Conservation (phyloP, 768 basidiomycete genomes). For the Antrodiella citrinella region DNA sequence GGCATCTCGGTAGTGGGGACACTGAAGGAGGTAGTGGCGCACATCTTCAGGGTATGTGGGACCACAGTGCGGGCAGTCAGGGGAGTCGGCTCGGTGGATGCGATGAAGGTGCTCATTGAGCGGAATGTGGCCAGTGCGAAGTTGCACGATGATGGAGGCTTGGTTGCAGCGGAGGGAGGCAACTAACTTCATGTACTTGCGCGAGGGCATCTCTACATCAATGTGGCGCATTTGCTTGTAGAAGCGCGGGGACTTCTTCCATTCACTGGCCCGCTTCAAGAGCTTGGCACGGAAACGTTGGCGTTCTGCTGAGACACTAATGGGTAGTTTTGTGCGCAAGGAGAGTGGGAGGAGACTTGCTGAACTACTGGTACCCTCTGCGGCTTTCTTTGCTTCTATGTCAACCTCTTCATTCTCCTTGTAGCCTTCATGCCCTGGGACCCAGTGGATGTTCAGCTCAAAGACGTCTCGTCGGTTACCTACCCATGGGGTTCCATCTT, state of each 20-base stretch:
- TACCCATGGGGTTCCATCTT: background rate
- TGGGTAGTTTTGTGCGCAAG: background rate
- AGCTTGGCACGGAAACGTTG: background rate
- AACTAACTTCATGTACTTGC: background rate
- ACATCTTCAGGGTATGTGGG: too few species aligned
- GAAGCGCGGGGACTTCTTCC: background rate
- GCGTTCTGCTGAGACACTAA: background rate
- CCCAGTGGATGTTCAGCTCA: conserved; percentile 8
- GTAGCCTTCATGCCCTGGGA: conserved; percentile 16
- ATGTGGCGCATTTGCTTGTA: background rate
- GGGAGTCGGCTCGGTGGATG: too few species aligned
- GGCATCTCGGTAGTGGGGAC: too few species aligned
- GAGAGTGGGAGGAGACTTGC: background rate
- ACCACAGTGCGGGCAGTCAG: too few species aligned
- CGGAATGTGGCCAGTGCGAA: background rate
- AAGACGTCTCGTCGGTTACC: background rate
- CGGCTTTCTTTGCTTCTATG: conserved; percentile 16
- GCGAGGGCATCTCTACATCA: background rate
- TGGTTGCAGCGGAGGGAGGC: background rate
- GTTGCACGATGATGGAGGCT: background rate
- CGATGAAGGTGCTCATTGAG: background rate
- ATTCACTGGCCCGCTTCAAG: background rate
- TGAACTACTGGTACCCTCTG: background rate
- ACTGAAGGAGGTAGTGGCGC: too few species aligned
- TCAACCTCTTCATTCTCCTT: conserved; percentile 18